Conservation (phyloP, 2,329 filamentous ascomycete genomes). For the Claviceps spartinae region DNA sequence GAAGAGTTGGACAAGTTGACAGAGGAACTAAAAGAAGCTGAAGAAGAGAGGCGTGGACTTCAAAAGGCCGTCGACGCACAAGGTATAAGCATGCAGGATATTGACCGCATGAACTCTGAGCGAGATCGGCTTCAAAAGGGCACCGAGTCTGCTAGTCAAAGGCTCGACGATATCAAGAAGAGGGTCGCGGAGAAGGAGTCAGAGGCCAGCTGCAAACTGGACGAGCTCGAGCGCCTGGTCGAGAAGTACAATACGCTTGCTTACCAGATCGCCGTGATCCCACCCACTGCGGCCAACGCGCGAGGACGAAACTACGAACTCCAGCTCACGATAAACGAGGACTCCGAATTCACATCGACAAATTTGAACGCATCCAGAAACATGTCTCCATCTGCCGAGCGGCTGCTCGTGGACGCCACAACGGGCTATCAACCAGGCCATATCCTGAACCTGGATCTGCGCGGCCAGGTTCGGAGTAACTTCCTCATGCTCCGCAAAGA, state of each 20-base stretch:
- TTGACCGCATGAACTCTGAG: slow-evolving; percentile 96
- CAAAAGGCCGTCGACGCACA: slow-evolving; percentile 83
- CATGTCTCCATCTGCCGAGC: slow-evolving; percentile 40
- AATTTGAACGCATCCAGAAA: slow-evolving; percentile 32
- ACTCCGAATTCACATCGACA: slow-evolving; percentile 60
- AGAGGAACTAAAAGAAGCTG: slow-evolving; percentile 61
- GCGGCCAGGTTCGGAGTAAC: slow-evolving; percentile 65
- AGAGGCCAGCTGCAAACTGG: slow-evolving; percentile 75
- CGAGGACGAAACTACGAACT: slow-evolving; percentile 79
- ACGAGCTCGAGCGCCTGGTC: slow-evolving; percentile 81
- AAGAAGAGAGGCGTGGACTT: slow-evolving; percentile 65
- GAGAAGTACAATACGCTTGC: slow-evolving; percentile 88
- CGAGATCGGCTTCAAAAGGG: slow-evolving; percentile 84
- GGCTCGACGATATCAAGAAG: slow-evolving; percentile 75
- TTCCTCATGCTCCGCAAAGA: slow-evolving; percentile 74
- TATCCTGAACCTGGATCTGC: slow-evolving; percentile 77
- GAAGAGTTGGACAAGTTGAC: slow-evolving; percentile 72
- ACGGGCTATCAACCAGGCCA: slow-evolving; percentile 85
- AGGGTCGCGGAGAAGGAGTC: slow-evolving; percentile 73
- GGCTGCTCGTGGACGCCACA: slow-evolving; percentile 66
- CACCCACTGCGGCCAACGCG: slow-evolving; percentile 69
- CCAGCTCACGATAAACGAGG: slow-evolving; percentile 65
- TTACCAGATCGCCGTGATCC: slow-evolving; percentile 87
- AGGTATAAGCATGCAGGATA: slow-evolving; percentile 94
- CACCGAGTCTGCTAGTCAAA: slow-evolving; percentile 60